phyloP scores from a whole-genome alignment of 208 protist species.

The Trypanosoma conorhini region DNA sequence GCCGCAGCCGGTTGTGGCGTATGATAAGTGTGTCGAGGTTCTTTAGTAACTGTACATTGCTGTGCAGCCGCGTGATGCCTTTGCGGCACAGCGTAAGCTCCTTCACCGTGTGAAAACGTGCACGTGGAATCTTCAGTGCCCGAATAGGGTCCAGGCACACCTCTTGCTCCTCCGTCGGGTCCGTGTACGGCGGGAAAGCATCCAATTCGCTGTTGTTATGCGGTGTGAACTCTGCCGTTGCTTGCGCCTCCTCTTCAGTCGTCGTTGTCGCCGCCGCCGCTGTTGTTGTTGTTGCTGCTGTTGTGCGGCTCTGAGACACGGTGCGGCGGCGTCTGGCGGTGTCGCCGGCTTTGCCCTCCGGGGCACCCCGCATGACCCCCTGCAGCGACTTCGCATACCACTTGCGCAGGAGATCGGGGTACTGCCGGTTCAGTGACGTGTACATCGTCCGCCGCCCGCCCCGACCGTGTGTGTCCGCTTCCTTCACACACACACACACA shows the following conservation, averaged over 20 bases:
- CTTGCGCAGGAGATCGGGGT: background rate
- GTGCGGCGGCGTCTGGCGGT: background rate
- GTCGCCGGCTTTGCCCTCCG: background rate
- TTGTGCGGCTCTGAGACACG: too few relatives aligned
- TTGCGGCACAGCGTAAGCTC: conserved; percentile 52
- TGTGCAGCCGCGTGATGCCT: conserved; percentile 59
- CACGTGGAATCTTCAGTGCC: conserved; percentile 43
- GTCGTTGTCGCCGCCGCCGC: background rate
- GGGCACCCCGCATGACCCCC: background rate
- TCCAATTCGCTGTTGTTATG: background rate
- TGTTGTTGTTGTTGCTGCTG: background rate
- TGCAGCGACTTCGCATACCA: background rate
- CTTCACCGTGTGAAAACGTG: conserved; percentile 32
- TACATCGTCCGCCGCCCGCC: background rate
- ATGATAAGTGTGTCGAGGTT: conserved; percentile 67
- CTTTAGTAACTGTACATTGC: conserved; percentile 58
- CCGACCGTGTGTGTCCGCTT: background rate
- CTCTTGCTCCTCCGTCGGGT: conserved; percentile 35
- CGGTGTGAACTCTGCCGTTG: background rate
- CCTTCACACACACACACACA: too few relatives aligned
- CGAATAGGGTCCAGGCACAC: conserved; percentile 57
- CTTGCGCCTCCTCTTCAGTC: background rate
- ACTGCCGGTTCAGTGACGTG: conserved; percentile 1
- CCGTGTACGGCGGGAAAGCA: conserved; percentile 30
- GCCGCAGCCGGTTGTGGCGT: conserved; percentile 52